Base-by-base conservation (phyloP, 192 early-diverging fungal genomes). In the Umbelopsis isabellina region DNA sequence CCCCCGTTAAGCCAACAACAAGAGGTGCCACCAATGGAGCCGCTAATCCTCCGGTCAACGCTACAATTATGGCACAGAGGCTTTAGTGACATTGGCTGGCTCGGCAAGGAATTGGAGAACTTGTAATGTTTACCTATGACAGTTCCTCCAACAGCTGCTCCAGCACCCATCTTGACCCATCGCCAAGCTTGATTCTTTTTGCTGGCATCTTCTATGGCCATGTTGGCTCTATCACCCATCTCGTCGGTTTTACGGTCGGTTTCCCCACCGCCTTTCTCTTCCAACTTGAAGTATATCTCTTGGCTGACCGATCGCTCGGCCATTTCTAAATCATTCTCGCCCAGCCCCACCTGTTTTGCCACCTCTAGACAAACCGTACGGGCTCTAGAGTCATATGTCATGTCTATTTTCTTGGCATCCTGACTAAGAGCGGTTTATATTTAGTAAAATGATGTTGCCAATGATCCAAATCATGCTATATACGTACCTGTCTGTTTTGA, bases 21-120 rank as follows among this genome's bases (percentile, higher is more conserved):
- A 82, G 70, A 48, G 80, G 80, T 16, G 83, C 87, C 7, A 88
- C 80, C 12, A 88, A 46, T 18, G 87, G 87, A 13, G 87, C 85
- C 18, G 87, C 87, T 20, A 80, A 52, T 58, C 78, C 72, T 48
- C 77, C 75, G 9, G 80, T 81, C 68, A 81, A 55, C 11, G 76
- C 76, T 78, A 50, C 44, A 46, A 13, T 21, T 45, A 10, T 35
- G 30, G 18, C 52, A 55, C 2, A 30, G 9, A 5, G 27, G n/a
- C 2, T 61, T 25, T 35, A 33, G 33, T 9, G 16, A 27, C 23
- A 9, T 30, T 35, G 1, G 7, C 13, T 11, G 27, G 27, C 25
- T 33, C 33, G 13, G 6, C 55, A n/a, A n/a, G 33, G 4, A 61
- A 61, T 35, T 35, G 2, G 37, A 41, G 0, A 1, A 41, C 13